Conservation (phyloP, 2,329 filamentous ascomycete species). For the Cladophialophora exuberans region DNA sequence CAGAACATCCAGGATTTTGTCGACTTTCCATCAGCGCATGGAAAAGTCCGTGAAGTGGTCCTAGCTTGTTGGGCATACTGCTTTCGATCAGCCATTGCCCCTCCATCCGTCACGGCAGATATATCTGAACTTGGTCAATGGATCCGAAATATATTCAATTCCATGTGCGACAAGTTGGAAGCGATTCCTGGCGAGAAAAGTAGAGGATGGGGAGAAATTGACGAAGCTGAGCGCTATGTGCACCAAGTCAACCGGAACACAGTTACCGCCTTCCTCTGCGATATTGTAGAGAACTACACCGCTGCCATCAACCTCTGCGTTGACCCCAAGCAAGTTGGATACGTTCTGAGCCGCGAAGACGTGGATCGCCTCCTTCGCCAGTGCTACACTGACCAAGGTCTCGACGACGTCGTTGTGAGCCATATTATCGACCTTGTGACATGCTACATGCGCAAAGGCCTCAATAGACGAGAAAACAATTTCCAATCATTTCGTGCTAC, state of each 20-base stretch:
- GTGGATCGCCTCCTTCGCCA: constrained; percentile 2
- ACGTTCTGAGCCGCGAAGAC: constrained; percentile 12
- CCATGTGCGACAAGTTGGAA: constrained; percentile 18
- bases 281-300: constrained; percentile 11
- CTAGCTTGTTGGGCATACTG: constrained; percentile 26
- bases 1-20: constrained; percentile 21
- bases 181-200: constrained; percentile 2
- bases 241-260: constrained; percentile 14
- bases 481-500: constrained; percentile 1
- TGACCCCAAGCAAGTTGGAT: constrained; percentile 15
- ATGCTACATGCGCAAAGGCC: constrained; percentile 19
- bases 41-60: constrained; percentile 20
- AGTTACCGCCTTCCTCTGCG: constrained; percentile 7
- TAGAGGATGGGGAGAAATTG: neutral
- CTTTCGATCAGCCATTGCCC: constrained; percentile 15
- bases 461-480: neutral
- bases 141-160: constrained; percentile 24
- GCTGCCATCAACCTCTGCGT: constrained; percentile 23
- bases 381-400: neutral
- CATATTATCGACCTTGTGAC: constrained; percentile 18
- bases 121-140: constrained; percentile 19
- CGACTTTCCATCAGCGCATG: constrained; percentile 26
- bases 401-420: constrained; percentile 9
- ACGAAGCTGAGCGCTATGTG: neutral
- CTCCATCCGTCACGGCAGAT: neutral